Conservation (phyloP, 805 yeast genomes). For the Candida qinlingensis region DNA sequence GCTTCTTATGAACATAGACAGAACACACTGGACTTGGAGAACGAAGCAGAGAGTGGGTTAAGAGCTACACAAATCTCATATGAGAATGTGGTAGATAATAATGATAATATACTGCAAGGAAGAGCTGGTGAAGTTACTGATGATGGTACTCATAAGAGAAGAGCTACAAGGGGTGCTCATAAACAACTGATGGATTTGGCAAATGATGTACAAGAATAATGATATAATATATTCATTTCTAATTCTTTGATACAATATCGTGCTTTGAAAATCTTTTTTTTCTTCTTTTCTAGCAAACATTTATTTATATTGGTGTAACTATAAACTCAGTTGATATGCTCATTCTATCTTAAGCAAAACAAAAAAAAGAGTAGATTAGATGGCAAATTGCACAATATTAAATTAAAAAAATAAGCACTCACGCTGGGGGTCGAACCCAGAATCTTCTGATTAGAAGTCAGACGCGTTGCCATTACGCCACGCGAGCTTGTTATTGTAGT, state of each 20-base stretch:
- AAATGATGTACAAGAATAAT: slow-evolving; percentile 22
- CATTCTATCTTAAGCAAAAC: too few relatives aligned
- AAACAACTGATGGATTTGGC: slow-evolving; percentile 21
- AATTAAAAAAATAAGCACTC: slow-evolving; percentile 33
- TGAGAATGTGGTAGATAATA: not conserved
- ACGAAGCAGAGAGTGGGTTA: slow-evolving; percentile 1
- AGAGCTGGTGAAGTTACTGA: not conserved
- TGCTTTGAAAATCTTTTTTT: too few relatives aligned
- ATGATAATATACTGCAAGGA: not conserved
- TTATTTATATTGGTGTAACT: too few relatives aligned
- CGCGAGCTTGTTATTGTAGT: slow-evolving; percentile 31
- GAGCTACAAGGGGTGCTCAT: slow-evolving; percentile 18
- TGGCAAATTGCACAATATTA: too few relatives aligned
- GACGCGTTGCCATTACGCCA: slow-evolving; percentile 56
- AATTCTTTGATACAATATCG: too few relatives aligned
- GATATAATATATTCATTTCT: too few relatives aligned
- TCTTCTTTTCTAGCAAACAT: too few relatives aligned
- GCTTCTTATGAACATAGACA: not conserved
- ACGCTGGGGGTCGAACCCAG: slow-evolving; percentile 54
- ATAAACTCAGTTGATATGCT: too few relatives aligned
- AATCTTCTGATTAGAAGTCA: slow-evolving; percentile 52
- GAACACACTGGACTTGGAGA: not conserved
- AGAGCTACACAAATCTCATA: slow-evolving; percentile 12
- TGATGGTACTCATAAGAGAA: slow-evolving; percentile 4
- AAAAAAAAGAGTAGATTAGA: too few relatives aligned